Percentiles rank a stretch among this genome's conserved stretches.
Conservation (phyloP, 768 basidiomycete species). For the Tephrocybe sp. region DNA sequence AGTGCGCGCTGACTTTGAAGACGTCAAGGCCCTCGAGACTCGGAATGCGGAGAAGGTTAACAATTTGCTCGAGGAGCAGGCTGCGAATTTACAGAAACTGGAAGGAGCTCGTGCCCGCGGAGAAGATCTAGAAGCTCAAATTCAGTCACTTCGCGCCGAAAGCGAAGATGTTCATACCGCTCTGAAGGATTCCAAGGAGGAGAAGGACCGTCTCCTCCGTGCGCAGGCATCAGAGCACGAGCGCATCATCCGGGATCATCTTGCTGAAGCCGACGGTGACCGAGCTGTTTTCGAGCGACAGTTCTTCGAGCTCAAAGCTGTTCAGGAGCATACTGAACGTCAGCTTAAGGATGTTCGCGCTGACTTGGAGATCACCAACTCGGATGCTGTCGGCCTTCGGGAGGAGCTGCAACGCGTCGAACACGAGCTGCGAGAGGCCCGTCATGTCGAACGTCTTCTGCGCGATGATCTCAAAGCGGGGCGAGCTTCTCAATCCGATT, state of each 20-base stretch:
- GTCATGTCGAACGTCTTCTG: slow-evolving; percentile 65
- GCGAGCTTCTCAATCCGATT: slow-evolving; percentile 63
- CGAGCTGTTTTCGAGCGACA: slow-evolving; percentile 91
- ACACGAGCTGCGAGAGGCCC: slow-evolving; percentile 67
- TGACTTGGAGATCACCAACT: slow-evolving; percentile 62
- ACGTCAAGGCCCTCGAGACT: slow-evolving; percentile 65
- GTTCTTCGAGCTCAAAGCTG: slow-evolving; percentile 68
- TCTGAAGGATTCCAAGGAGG: slow-evolving; percentile 63
- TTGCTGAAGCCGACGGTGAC: slow-evolving; percentile 92
- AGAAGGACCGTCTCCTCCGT: slow-evolving; percentile 78
- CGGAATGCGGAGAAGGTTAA: slow-evolving; percentile 64
- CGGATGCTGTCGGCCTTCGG: slow-evolving; percentile 66
- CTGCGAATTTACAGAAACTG: slow-evolving; percentile 63
- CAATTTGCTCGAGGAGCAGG: slow-evolving; percentile 73
- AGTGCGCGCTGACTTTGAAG: slow-evolving; percentile 62
- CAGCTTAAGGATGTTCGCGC: slow-evolving; percentile 64
- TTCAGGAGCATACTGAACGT: slow-evolving; percentile 58
- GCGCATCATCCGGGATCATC: slow-evolving; percentile 77
- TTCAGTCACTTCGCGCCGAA: slow-evolving; percentile 68
- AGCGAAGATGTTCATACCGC: slow-evolving; percentile 70
- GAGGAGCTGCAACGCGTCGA: slow-evolving; percentile 75
- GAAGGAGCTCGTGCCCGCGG: slow-evolving; percentile 76
- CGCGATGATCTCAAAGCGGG: slow-evolving; percentile 76
- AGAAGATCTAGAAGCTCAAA: slow-evolving; percentile 75
- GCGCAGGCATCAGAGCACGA: slow-evolving; percentile 71